Evolutionary conservation across 345 rosid species (phyloP), one percentile per base, ranked within the genome.

Genomic region (Eucalyptus victrix): DNA sequence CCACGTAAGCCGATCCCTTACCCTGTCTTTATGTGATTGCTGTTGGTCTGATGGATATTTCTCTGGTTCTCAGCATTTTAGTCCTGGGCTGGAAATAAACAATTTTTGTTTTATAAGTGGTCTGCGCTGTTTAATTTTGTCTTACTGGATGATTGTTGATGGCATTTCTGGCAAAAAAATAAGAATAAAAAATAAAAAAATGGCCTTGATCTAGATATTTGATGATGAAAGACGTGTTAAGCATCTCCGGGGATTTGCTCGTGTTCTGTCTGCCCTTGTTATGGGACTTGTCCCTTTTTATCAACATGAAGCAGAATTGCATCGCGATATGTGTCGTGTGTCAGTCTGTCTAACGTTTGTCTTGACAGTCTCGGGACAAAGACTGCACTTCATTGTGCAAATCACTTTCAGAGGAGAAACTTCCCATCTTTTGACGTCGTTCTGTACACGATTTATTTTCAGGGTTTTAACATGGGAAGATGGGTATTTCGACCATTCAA

Each of bases 381-480:
- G 83, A 11, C 15, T 6, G 8, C 12, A 12, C 47, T 76, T 76
- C 13, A 21, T 76, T 76, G 9, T 76, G 81, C 83, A 40, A 12
- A 42, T 23, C 42, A 37, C 69, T 62, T 62, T 30, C 69, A 30
- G 23, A 76, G 28, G 47, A 76, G 47, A 37, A 86, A 86, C 44
- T 86, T 86, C 87, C 8, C 9, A 49, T 54, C 45, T 28, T 72
- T 65, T 32, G 32, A 67, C 56, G 10, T 6, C 28, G 51, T 87
- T 89, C 16, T 69, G 37, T 87, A 53, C 32, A n/a, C 53, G n/a
- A 44, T 14, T 88, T 42, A 44, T 47, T 93, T 93, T 87, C 93
- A 95, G 97, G 94, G 72, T 89, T 86, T 91, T 95, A 91, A 93
- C 91, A 86, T 94, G 95, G 96, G 95, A 94, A 91, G 96, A 95